These are phyloP conservation scores for Skeletonema costatum DNA, from an alignment of 108 stramenopile genomes.

Conservation along the genomic window DNA sequence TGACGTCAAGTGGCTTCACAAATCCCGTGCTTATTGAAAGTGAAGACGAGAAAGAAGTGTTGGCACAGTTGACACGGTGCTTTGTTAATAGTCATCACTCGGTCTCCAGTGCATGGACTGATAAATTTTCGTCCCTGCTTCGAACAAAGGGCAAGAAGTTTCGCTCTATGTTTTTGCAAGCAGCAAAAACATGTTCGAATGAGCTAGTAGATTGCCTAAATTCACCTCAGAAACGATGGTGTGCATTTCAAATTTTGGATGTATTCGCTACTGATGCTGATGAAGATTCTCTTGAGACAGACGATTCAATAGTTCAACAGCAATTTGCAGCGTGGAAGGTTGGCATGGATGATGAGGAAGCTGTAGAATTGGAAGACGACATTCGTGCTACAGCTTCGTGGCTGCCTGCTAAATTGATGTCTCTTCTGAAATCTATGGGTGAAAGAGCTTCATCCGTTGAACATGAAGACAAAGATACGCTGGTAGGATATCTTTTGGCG, in stretches of 20 bases:
- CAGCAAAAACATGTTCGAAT: slow-evolving; percentile 30
- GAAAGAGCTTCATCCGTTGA: slow-evolving; percentile 18
- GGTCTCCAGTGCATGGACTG: slow-evolving; percentile 23
- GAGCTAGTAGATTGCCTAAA: slow-evolving; percentile 44
- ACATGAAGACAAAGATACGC: slow-evolving; percentile 30
- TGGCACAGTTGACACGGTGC: slow-evolving; percentile 24
- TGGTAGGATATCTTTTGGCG: slow-evolving; percentile 54
- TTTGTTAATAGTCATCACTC: slow-evolving; percentile 17
- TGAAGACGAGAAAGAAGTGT: slow-evolving; percentile 16
- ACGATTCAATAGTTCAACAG: slow-evolving; percentile 34
- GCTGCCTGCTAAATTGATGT: slow-evolving; percentile 63
- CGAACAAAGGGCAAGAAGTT: slow-evolving; percentile 7
- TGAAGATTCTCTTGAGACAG: slow-evolving; percentile 24
- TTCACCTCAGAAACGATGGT: slow-evolving; percentile 52
- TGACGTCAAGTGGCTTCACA: slow-evolving; percentile 16
- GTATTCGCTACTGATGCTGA: slow-evolving; percentile 33
- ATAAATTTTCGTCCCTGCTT: slow-evolving; percentile 22
- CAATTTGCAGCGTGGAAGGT: slow-evolving; percentile 55
- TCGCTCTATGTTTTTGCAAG: slow-evolving; percentile 3
- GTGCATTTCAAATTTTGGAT: slow-evolving; percentile 56
- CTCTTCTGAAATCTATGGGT: slow-evolving; percentile 54
- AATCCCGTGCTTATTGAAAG: slow-evolving; percentile 24
- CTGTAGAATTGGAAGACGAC: slow-evolving; percentile 74
- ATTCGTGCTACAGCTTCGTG: slow-evolving; percentile 53
- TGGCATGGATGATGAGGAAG: slow-evolving; percentile 63